Percentiles rank a stretch among this genome's conserved stretches.
phyloP scores from a whole-genome alignment of 768 basidiomycete genomes.

The Tulasnella calospora region DNA sequence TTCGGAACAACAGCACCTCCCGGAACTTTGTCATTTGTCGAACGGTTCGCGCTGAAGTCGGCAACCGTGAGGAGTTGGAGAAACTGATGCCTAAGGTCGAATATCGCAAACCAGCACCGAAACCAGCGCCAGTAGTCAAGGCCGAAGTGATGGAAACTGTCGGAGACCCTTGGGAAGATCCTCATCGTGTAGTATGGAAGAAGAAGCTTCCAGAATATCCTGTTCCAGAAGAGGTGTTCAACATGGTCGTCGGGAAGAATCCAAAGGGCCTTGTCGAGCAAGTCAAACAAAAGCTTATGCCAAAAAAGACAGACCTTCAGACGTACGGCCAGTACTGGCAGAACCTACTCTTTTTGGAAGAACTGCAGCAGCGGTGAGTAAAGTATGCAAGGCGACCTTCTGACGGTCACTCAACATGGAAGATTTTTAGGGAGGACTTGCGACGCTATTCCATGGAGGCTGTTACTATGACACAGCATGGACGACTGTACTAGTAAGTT shows the following conservation, averaged over 20 bases:
- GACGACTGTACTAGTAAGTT: constrained; percentile 2
- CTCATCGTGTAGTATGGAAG: background rate
- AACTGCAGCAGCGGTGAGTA: constrained; percentile 29
- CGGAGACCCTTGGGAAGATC: background rate
- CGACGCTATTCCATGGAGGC: background rate
- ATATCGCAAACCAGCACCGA: background rate
- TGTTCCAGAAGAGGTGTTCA: constrained; percentile 32
- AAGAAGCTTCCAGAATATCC: constrained; percentile 26
- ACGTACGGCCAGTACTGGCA: constrained; percentile 48
- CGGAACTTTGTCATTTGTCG: constrained; percentile 51
- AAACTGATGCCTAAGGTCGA: constrained; percentile 39
- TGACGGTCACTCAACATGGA: background rate
- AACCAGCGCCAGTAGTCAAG: constrained; percentile 34
- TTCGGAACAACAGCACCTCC: constrained; percentile 44
- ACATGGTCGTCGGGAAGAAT: constrained; percentile 6
- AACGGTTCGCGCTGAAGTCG: constrained; percentile 44
- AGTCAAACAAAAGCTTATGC: constrained; percentile 40
- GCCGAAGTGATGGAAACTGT: background rate
- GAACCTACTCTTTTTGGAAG: constrained; percentile 47
- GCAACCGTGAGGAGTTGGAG: constrained; percentile 44
- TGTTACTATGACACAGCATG: background rate
- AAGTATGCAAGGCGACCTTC: no score
- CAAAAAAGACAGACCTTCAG: constrained; percentile 36
- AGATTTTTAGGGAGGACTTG: background rate
- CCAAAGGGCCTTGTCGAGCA: constrained; percentile 23